A percentile compares a stretch with the other conserved stretches of the same genome.
phyloP scores from a whole-genome alignment of 768 basidiomycete species.

The Russula griseocarnosa region DNA sequence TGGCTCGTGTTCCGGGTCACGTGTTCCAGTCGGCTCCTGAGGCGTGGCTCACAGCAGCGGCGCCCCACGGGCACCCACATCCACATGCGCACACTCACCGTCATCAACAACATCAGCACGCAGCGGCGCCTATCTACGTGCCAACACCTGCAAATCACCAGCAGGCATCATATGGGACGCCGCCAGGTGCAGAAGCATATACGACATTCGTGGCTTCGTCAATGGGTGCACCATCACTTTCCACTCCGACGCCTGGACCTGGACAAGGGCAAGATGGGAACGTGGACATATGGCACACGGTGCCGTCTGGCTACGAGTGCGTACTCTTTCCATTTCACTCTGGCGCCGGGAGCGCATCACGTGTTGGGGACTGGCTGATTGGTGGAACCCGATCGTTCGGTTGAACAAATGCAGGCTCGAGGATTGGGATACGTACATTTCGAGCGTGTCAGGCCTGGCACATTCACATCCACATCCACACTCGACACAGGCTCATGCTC shows the following conservation, averaged over 20 bases:
- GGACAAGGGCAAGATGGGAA: slow-evolving; percentile 1
- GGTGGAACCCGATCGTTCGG: not conserved
- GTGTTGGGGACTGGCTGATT: slow-evolving; percentile 16
- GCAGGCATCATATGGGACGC: slow-evolving; percentile 11
- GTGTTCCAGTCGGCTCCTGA: slow-evolving; percentile 4
- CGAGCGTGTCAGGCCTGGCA: slow-evolving; percentile 21
- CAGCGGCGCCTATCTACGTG: slow-evolving; percentile 8
- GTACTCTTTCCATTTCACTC: slow-evolving; percentile 14
- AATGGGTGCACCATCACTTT: not conserved
- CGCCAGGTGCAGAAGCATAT: slow-evolving; percentile 4
- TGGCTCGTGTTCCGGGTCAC: slow-evolving; percentile 22
- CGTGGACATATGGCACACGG: slow-evolving; percentile 24
- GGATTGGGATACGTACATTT: slow-evolving; percentile 27
- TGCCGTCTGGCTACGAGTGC: slow-evolving; percentile 28
- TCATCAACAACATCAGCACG: slow-evolving; percentile 13
- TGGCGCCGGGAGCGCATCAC: slow-evolving; percentile 4
- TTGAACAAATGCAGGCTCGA: slow-evolving; percentile 16
- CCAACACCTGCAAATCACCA: slow-evolving; percentile 1
- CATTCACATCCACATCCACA: slow-evolving; percentile 14
- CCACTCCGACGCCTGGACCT: not conserved
- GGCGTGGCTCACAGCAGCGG: slow-evolving; percentile 16
- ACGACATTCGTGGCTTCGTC: slow-evolving; percentile 7
- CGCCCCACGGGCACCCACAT: not conserved
- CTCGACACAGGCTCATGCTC: not conserved
- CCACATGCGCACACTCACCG: slow-evolving; percentile 1